Evolutionary conservation across 306 rosid species (phyloP), one percentile per base, ranked within the genome.

Genomic region (Corylus americana): DNA sequence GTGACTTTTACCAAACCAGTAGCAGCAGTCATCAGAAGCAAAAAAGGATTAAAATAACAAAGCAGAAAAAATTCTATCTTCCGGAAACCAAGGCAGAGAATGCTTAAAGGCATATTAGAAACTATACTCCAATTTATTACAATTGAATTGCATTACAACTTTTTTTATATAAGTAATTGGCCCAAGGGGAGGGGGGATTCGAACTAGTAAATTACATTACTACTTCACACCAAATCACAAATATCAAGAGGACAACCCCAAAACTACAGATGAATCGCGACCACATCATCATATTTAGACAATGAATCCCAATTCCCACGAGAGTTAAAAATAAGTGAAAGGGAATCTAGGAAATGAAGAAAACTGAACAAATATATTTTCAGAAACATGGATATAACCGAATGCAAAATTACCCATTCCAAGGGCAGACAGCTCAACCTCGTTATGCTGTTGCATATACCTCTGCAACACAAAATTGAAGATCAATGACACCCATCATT

Each of bases 361-460:
- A 49, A 49, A 49, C 13, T 11, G 53, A 49, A 49, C 11, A 49
- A 49, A 49, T 49, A 49, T 14, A 4, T 49, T 49, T 49, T 49
- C 53, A 49, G 53, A 37, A 66, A 18, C 9, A 18, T 0, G 27
- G 53, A 42, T 68, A 39, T 42, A 68, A 44, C 51, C 5, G 53
- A 66, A 61, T n/a, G 59, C 59, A 54, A 67, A 71, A 57, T 70
- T 59, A 86, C 90, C 90, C 90, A 89, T 89, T 71, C 92, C 92
- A 66, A 89, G 92, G 20, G 92, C 90, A 67, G 92, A 89, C 71
- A 89, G 92, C 85, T 89, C 92, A 37, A 89, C 92, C 83, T 89
- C 92, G 62, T 81, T 81, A 75, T 89, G 74, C 73, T 85, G 92
- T 76, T 89, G 90, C 90, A 89, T 86, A 79, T 86, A 89, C 86